Percentiles rank a stretch among this genome's conserved stretches.
phyloP scores from a whole-genome alignment of 2,329 filamentous ascomycete species.

The Diplodia seriata region DNA sequence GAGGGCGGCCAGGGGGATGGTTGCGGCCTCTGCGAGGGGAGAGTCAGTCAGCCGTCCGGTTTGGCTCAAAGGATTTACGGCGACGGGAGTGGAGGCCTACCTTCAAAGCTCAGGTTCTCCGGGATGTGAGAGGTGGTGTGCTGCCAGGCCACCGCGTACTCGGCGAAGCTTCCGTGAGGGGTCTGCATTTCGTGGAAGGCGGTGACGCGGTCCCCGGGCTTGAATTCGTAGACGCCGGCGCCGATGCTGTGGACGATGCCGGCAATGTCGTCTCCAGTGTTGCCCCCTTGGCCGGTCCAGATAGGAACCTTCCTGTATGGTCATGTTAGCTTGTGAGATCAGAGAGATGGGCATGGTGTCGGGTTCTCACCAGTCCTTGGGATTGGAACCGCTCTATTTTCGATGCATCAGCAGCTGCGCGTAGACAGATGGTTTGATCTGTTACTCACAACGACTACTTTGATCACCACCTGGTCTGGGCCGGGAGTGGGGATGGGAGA shows the following conservation, averaged over 20 bases:
- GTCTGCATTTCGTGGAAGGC: constrained; percentile 63
- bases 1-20: constrained; percentile 55
- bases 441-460: constrained; percentile 43
- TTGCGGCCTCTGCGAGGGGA: constrained; percentile 48
- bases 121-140: constrained; percentile 66
- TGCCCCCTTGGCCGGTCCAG: constrained; percentile 42
- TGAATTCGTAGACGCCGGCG: constrained; percentile 63
- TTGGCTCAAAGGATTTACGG: not conserved
- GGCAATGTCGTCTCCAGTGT: constrained; percentile 64
- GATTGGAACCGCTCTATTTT: constrained; percentile 46
- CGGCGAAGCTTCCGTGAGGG: constrained; percentile 63
- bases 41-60: not conserved
- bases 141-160: constrained; percentile 65
- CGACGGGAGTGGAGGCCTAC: constrained; percentile 38
- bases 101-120: constrained; percentile 58
- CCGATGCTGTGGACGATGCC: constrained; percentile 64
- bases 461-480: constrained; percentile 48
- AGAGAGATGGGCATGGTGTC: constrained; percentile 25
- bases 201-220: constrained; percentile 63
- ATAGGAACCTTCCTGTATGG: constrained; percentile 41
- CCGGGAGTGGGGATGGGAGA: constrained; percentile 43
- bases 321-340: constrained; percentile 30
- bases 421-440: too few species aligned
- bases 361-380: constrained; percentile 56
- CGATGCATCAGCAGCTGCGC: not conserved